phyloP scores from a whole-genome alignment of 192 early-diverging fungal species.

The Coemansia sp. region DNA sequence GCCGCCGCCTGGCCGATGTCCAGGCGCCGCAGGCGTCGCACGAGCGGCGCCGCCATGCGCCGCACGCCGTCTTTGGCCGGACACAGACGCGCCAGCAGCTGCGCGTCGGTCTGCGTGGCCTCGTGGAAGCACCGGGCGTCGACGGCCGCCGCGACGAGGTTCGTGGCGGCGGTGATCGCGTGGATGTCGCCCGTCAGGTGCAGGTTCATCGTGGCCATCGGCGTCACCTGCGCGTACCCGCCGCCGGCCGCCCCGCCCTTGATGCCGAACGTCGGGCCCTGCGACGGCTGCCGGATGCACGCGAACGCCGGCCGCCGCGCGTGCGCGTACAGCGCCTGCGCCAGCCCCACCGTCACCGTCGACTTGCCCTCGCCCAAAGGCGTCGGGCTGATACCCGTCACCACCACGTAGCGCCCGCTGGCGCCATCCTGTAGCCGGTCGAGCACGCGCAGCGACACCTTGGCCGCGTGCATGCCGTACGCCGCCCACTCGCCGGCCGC shows the following conservation, averaged over 20 bases:
- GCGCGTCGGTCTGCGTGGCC: slow-evolving; percentile 63
- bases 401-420: slow-evolving; percentile 90
- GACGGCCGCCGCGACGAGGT: slow-evolving; percentile 94
- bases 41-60: slow-evolving; percentile 80
- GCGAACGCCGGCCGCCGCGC: slow-evolving; percentile 84
- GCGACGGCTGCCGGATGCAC: slow-evolving; percentile 98
- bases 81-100: slow-evolving; percentile 85
- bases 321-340: slow-evolving; percentile 94
- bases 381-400: slow-evolving; percentile 97
- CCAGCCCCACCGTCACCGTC: slow-evolving; percentile 92
- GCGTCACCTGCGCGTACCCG: slow-evolving; percentile 98
- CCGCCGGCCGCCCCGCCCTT: slow-evolving; percentile 98
- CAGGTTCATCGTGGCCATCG: slow-evolving; percentile 99
- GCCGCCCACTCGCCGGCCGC: slow-evolving; percentile 73
- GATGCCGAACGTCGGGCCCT: slow-evolving; percentile 99
- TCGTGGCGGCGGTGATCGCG: slow-evolving; percentile 96
- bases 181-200: slow-evolving; percentile 99
- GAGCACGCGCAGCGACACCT: slow-evolving; percentile 79
- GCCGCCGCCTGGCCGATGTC: slow-evolving; percentile 70
- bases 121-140: slow-evolving; percentile 99
- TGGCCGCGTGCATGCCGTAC: slow-evolving; percentile 88
- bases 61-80: slow-evolving; percentile 85
- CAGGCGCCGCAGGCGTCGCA: slow-evolving; percentile 69
- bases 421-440: slow-evolving; percentile 75
- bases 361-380: slow-evolving; percentile 99